Evolutionary conservation across 768 basidiomycete genomes (phyloP), one percentile per base, ranked within the genome.

Genomic region (Trametes punicea): DNA sequence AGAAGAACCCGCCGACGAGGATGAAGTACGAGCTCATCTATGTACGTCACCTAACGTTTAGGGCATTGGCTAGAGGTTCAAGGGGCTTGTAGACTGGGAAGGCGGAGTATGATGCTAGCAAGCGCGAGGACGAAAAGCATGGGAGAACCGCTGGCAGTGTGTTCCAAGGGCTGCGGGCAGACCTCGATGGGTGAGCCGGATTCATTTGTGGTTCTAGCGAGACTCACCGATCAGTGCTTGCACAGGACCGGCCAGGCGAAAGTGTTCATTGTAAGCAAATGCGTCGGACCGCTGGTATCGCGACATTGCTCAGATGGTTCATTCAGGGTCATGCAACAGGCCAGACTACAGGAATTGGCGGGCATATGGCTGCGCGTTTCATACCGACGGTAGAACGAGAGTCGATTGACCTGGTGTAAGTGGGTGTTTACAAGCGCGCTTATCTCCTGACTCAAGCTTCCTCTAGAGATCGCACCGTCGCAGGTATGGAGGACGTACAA

Each of bases 361-460:
- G 83, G 0, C 81, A 86, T 55, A 76, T 88, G 64, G 77, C 92
- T 0, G 86, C 90, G 8, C 78, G 94, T 2, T 97, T 97, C 66
- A 95, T 98, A 54, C 91, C 93, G 9, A 98, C 95, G 0, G 95
- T 98, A 7, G 96, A 98, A 69, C 82, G 96, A 59, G 96, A 98
- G 72, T 89, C 88, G 0, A 88, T 95, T 60, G 93, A 92, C 70
- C 75, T 95, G 27, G 87, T 93, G 87, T 90, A 65, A 70, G 84
- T 53, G 34, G 9, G n/a, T 7, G 13, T 31, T 31, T 31, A n/a
- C 1, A 15, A 45, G 21, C n/a, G n/a, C 21, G 2, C 4, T 33
- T 23, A 50, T 44, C 42, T 55, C 18, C 60, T 5, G 51, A 47
- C 2, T 26, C 38, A 20, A 7, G 54, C 15, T 23, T 40, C 20